These are phyloP conservation scores for Venturiaceae sp. DNA, from an alignment of 2,329 filamentous ascomycete species.

Conservation along the genomic window DNA sequence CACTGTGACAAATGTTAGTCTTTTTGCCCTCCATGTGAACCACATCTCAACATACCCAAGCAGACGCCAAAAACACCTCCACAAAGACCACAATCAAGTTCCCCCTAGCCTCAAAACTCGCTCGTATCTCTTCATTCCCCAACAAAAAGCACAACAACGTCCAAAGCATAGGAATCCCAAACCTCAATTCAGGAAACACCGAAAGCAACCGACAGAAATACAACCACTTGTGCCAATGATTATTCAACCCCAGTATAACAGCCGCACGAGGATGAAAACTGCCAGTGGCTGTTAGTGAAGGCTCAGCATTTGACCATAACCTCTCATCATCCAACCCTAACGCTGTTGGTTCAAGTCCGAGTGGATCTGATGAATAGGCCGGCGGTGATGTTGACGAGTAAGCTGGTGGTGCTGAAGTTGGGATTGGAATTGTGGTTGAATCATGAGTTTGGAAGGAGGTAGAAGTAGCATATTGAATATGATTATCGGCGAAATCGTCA, in stretches of 20 bases:
- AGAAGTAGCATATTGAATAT: background rate
- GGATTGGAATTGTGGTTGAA: background rate
- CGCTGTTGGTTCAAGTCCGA: background rate
- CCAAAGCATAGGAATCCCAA: conserved; percentile 7
- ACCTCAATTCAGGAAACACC: conserved; percentile 3
- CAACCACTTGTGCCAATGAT: conserved; percentile 8
- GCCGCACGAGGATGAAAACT: conserved; percentile 7
- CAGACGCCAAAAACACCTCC: conserved; percentile 3
- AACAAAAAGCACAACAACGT: conserved; percentile 2
- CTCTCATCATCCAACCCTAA: background rate
- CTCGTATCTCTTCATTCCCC: background rate
- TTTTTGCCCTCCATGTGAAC: background rate
- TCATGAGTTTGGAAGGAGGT: background rate
- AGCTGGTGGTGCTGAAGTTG: background rate
- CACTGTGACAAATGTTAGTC: background rate
- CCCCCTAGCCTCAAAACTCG: background rate
- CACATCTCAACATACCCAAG: background rate
- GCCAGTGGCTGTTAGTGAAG: conserved; percentile 1
- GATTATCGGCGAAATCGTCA: conserved; percentile 6
- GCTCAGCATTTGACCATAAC: background rate
- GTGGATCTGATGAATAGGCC: background rate
- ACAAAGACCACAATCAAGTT: background rate
- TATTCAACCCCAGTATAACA: conserved; percentile 6
- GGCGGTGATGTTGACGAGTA: background rate
- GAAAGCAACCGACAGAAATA: conserved; percentile 5